Evolutionary conservation across 2,329 filamentous ascomycete species (phyloP), one percentile per base, ranked within the genome.

Genomic region (Dendrostoma leiphaemia): DNA sequence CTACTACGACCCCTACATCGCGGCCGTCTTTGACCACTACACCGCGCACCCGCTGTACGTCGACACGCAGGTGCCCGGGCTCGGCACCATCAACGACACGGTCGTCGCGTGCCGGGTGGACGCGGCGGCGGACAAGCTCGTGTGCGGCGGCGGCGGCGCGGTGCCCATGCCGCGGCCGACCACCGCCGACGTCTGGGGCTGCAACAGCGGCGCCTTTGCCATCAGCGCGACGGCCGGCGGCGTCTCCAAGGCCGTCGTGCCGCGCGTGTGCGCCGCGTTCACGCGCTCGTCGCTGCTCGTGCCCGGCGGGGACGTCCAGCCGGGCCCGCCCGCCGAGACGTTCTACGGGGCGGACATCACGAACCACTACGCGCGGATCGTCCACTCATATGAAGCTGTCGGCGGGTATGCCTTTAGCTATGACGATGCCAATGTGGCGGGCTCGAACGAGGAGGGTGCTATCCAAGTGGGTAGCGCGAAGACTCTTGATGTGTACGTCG

Each of bases 351-450:
- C 26, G n/a, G 59, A 68, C 43, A 72, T 76, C 0, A 77, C 75
- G 10, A 75, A 69, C 61, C 83, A 86, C 63, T 88, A 86, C 63
- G 72, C 80, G 28, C 73, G 81, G 8, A 72, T 88, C 35, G 75
- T 88, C 2, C 74, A 81, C 46, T 82, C 86, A 68, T 74, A 81
- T 47, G 82, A 86, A 68, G 63, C 77, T 4, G 83, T 87, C 64
- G 77, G 78, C 1, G 85, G 85, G 0, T 89, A 89, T 63, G 80
- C 82, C 0, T 89, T 88, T 63, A 76, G 85, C 0, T 89, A 87
- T 60, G 85, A 89, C 62, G 85, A 89, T 64, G 85, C 89, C 17
- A 80, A 82, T 8, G 48, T 49, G 51, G 81, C 76, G 17, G 74
- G 77, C 26, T 70, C 75, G 59, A 81, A 86, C 63, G 78, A 80